Percentiles rank a stretch among this genome's conserved stretches.
These are phyloP conservation scores for Vitis amurensis DNA, from an alignment of 164 flowering plant genomes.

Conservation along the genomic window DNA sequence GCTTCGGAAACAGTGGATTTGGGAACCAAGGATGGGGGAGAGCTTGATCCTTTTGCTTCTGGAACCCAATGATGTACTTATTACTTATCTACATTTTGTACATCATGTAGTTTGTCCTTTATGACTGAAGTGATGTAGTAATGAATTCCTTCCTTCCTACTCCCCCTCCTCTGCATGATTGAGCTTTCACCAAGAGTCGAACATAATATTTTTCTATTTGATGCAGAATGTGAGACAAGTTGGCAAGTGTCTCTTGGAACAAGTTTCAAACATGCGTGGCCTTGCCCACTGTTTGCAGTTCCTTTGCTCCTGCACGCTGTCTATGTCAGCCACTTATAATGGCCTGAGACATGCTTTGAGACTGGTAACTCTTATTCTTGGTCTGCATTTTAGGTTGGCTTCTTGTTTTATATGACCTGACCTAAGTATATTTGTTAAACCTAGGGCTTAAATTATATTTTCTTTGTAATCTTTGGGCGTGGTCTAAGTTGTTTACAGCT, in stretches of 20 bases:
- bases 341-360: slow-evolving; percentile 74
- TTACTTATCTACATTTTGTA: not conserved
- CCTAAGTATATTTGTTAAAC: not conserved
- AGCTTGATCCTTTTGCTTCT: slow-evolving; percentile 83
- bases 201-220: slow-evolving; percentile 18
- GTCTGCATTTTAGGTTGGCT: not conserved
- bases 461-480: too few relatives aligned
- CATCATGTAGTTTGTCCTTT: not conserved
- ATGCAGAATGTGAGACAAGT: slow-evolving; percentile 79
- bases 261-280: slow-evolving; percentile 69
- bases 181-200: not conserved
- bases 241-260: slow-evolving; percentile 72
- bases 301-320: slow-evolving; percentile 62
- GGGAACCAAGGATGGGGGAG: slow-evolving; percentile 91
- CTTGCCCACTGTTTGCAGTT: slow-evolving; percentile 78
- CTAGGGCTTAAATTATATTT: too few relatives aligned
- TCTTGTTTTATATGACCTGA: not conserved
- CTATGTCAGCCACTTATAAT: slow-evolving; percentile 51
- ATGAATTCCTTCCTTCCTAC: not conserved
- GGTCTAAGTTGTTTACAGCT: too few relatives aligned
- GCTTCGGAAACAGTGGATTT: slow-evolving; percentile 79
- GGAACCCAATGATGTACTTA: slow-evolving; percentile 79
- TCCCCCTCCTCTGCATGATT: slow-evolving; percentile 1
- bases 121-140: not conserved
- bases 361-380: slow-evolving; percentile 40